A percentile compares a stretch with the other conserved stretches of the same genome.
Evolutionary conservation across 169 alveolate genomes (phyloP).

Genomic region (Ichthyophthirius multifiliis): DNA sequence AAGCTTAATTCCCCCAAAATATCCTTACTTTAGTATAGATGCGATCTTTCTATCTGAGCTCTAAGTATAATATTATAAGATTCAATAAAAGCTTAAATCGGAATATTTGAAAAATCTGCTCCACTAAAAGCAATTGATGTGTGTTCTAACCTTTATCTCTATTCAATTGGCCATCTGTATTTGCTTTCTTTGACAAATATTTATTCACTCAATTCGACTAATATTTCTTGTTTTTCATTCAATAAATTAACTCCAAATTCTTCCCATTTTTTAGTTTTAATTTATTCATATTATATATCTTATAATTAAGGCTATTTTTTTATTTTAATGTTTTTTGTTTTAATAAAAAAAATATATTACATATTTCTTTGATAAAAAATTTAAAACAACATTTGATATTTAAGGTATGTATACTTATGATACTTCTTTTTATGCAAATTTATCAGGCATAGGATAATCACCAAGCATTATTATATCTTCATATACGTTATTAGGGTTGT

Average conservation of each 20-base stretch:
- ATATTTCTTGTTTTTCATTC: neutral
- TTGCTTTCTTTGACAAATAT: slow-evolving; percentile 10
- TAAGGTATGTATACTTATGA: neutral
- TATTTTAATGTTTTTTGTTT: neutral
- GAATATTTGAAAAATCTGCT: neutral
- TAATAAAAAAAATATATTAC: neutral
- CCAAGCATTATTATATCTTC: slow-evolving; percentile 21
- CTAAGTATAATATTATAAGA: neutral
- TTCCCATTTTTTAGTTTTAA: neutral
- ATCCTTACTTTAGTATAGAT: neutral
- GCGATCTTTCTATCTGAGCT: neutral
- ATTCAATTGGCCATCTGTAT: slow-evolving; percentile 7
- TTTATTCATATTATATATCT: neutral
- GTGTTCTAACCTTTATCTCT: slow-evolving; percentile 11
- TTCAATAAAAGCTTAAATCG: slow-evolving; percentile 1
- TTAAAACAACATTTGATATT: neutral
- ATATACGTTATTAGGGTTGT: slow-evolving; percentile 13
- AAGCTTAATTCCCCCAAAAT: neutral
- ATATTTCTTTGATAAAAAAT: neutral
- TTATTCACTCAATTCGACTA: neutral
- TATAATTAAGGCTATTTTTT: neutral
- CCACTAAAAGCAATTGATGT: neutral
- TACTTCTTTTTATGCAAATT: neutral
- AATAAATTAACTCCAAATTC: slow-evolving; percentile 2
- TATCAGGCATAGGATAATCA: neutral